Evolutionary conservation across 192 early-diverging fungal species (phyloP), one percentile per base, ranked within the genome.

Genomic region (Rhizophagus prolifer): DNA sequence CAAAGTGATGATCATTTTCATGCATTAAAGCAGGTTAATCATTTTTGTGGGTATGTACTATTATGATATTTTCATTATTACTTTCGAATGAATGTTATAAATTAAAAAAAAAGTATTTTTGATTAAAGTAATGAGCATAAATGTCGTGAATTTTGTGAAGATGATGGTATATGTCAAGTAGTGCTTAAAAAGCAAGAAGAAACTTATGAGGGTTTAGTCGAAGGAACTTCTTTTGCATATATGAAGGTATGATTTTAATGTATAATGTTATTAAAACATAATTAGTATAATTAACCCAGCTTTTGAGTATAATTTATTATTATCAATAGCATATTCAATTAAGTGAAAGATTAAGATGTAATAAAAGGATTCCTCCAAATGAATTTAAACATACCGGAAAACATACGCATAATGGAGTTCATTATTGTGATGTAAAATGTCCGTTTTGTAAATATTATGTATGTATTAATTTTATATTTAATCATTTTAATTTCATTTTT

Each of bases 121-220:
- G 16, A 31, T 58, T 62, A 19, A 61, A 78, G 77, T 0, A 19
- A 75, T 7, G 78, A 75, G 9, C 78, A 79, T 74, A 72, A 74
- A 54, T 79, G 78, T 50, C 31, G 10, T 14, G 19, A 79, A 38
- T 13, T 54, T 16, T 79, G 78, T 38, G 73, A 79, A 58, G 47
- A 44, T 3, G 12, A 14, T 13, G 78, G 78, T 10, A 75, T 79
- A 25, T 79, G 78, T 66, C 61, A 66, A 58, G 19, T 75, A 12
- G 0, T 12, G 5, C 77, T 70, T 4, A 70, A 71, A 23, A 58
- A 36, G 13, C 65, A 76, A 28, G 74, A 76, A 13, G 74, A 23
- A 30, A 3, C 1, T 46, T 70, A 70, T 19, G 26, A 31, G 1
- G 68, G 59, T 14, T 41, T 67, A 16, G 65, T 67, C 3, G 4